These are phyloP conservation scores for Ophiostoma sp. DNA, from an alignment of 2,329 filamentous ascomycete genomes.

Conservation along the genomic window DNA sequence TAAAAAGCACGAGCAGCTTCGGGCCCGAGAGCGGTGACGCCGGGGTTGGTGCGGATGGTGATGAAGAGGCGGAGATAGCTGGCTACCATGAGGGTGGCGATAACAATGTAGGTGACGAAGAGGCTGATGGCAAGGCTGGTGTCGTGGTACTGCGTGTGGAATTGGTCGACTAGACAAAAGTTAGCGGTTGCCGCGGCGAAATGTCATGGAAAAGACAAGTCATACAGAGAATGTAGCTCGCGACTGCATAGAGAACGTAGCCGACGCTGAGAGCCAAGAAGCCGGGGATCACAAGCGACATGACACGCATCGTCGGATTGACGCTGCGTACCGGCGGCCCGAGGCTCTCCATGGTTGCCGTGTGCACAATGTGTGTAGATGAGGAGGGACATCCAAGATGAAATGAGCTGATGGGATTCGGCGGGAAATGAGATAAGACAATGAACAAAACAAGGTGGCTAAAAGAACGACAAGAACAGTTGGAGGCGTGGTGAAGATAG, in stretches of 20 bases:
- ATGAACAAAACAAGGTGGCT: background rate
- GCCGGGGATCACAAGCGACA: slow-evolving; percentile 54
- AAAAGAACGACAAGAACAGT: background rate
- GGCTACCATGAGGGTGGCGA: slow-evolving; percentile 60
- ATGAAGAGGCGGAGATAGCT: slow-evolving; percentile 68
- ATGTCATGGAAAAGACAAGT: slow-evolving; percentile 26
- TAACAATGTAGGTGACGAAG: slow-evolving; percentile 60
- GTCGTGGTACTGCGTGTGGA: slow-evolving; percentile 50
- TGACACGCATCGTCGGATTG: slow-evolving; percentile 21
- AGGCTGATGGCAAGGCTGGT: slow-evolving; percentile 60
- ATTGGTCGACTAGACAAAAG: slow-evolving; percentile 59
- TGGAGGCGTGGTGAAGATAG: background rate
- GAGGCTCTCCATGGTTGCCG: background rate
- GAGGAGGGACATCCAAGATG: background rate
- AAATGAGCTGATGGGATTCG: background rate
- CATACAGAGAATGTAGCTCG: slow-evolving; percentile 63
- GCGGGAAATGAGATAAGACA: background rate
- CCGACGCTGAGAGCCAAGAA: slow-evolving; percentile 61
- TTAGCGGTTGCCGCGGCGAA: slow-evolving; percentile 6
- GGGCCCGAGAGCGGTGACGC: slow-evolving; percentile 63
- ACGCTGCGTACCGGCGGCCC: slow-evolving; percentile 23
- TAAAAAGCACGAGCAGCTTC: slow-evolving; percentile 30
- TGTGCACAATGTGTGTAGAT: background rate
- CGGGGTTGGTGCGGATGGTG: slow-evolving; percentile 64
- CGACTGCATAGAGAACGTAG: slow-evolving; percentile 67